Evolutionary conservation across 2,329 filamentous ascomycete genomes (phyloP).

Genomic region (Ophiocordyceps camponoti-saundersi): DNA sequence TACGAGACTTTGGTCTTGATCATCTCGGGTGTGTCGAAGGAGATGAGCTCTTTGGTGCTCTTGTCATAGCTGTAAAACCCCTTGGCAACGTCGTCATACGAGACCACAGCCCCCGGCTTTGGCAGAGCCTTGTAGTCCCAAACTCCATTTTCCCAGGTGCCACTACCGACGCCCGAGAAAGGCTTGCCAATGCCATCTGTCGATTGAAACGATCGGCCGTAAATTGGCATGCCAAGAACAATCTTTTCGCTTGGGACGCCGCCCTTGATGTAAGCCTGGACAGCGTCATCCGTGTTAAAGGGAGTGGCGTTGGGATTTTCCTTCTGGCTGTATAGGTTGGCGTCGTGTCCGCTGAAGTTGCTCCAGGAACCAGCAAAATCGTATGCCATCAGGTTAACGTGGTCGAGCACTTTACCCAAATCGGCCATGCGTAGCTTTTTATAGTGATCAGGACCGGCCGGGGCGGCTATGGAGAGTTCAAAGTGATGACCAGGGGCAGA

Average conservation of each 20-base stretch:
- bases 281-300: conserved; percentile 49
- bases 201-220: conserved; percentile 11
- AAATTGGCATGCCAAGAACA: conserved; percentile 59
- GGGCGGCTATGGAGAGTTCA: conserved; percentile 33
- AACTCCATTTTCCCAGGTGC: conserved; percentile 56
- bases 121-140: conserved; percentile 75
- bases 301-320: conserved; percentile 43
- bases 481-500: conserved; percentile 31
- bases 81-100: conserved; percentile 37
- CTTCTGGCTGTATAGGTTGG: conserved; percentile 47
- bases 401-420: conserved; percentile 33
- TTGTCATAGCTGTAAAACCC: conserved; percentile 59
- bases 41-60: conserved; percentile 43
- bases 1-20: conserved; percentile 47
- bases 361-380: conserved; percentile 64
- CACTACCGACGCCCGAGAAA: conserved; percentile 47
- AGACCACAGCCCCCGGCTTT: conserved; percentile 36
- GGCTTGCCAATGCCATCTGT: conserved; percentile 48
- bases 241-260: conserved; percentile 51
- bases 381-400: conserved; percentile 58
- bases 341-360: conserved; percentile 44
- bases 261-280: conserved; percentile 45
- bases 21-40: conserved; percentile 50
- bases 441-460: conserved; percentile 32
- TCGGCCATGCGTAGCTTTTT: conserved; percentile 26